Conservation (phyloP, 1,139 yeast species). For the Lodderomyces orthopsilosis region DNA sequence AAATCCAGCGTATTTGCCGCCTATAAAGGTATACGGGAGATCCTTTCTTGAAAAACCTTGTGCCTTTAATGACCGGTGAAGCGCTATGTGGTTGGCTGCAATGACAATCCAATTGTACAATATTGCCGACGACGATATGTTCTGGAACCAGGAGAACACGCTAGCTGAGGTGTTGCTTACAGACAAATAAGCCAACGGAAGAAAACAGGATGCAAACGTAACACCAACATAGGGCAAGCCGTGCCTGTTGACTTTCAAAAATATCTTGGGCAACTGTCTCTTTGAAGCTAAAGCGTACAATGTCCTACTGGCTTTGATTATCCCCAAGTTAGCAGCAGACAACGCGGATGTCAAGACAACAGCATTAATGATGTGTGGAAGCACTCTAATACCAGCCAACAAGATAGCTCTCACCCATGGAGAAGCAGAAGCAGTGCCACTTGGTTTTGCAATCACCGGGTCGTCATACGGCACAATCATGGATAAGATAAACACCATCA, state of each 20-base stretch:
- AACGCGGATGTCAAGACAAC: slow-evolving; percentile 28
- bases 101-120: slow-evolving; percentile 28
- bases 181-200: slow-evolving; percentile 28
- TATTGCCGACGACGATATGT: slow-evolving; percentile 22
- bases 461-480: slow-evolving; percentile 47
- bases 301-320: slow-evolving; percentile 41
- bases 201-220: slow-evolving; percentile 21
- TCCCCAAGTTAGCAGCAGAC: slow-evolving; percentile 44
- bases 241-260: slow-evolving; percentile 35
- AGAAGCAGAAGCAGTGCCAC: slow-evolving; percentile 49
- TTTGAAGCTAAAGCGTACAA: slow-evolving; percentile 37
- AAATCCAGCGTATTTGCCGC: slow-evolving; percentile 30
- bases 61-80: slow-evolving; percentile 33
- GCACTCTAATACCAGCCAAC: slow-evolving; percentile 28
- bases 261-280: slow-evolving; percentile 44
- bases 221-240: slow-evolving; percentile 25
- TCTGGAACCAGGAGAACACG: slow-evolving; percentile 30
- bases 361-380: slow-evolving; percentile 42
- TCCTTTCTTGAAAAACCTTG: slow-evolving; percentile 35
- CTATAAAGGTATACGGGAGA: slow-evolving; percentile 28
- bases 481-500: slow-evolving; percentile 44
- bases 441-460: slow-evolving; percentile 30
- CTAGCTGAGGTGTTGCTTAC: slow-evolving; percentile 20
- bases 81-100: slow-evolving; percentile 28
- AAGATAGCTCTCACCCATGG: slow-evolving; percentile 36